phyloP scores from a whole-genome alignment of 148 eudicot genomes.

The Camellia lanceoleosa region DNA sequence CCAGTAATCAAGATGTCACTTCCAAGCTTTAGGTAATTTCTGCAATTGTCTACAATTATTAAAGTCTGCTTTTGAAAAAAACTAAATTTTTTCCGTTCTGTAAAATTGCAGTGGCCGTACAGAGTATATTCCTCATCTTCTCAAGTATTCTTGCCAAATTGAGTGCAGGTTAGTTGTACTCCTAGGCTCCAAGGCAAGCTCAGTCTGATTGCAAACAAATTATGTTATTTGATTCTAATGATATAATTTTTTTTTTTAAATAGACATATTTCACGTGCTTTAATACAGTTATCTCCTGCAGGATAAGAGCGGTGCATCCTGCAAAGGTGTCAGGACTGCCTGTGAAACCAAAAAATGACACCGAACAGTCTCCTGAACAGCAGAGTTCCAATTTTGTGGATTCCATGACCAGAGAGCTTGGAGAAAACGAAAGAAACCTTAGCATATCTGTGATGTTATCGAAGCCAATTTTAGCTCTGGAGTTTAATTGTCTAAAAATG shows the following conservation, averaged over 20 bases:
- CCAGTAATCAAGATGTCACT: constrained; percentile 70
- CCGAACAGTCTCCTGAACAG: constrained; percentile 19
- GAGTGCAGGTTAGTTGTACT: constrained; percentile 63
- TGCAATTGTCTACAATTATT: background rate
- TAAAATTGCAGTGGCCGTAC: constrained; percentile 66
- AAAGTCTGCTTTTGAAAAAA: background rate
- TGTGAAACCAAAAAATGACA: constrained; percentile 16
- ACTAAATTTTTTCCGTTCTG: constrained; percentile 10
- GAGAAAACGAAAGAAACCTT: constrained; percentile 38
- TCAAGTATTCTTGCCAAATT: constrained; percentile 79
- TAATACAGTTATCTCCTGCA: constrained; percentile 21
- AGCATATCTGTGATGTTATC: constrained; percentile 75
- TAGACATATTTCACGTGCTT: background rate
- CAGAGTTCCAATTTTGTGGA: constrained; percentile 18
- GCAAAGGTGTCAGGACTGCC: constrained; percentile 43
- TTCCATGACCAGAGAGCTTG: constrained; percentile 10
- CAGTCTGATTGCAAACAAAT: background rate
- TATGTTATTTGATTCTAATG: background rate
- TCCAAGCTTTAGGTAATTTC: constrained; percentile 76
- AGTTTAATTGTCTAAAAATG: constrained; percentile 71
- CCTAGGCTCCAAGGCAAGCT: background rate
- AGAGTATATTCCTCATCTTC: constrained; percentile 57
- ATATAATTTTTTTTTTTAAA: background rate
- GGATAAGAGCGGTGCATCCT: constrained; percentile 66
- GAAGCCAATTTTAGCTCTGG: constrained; percentile 76